These are phyloP conservation scores for Solanum hybrid DNA, from an alignment of 305 asterid species.

Conservation along the genomic window DNA sequence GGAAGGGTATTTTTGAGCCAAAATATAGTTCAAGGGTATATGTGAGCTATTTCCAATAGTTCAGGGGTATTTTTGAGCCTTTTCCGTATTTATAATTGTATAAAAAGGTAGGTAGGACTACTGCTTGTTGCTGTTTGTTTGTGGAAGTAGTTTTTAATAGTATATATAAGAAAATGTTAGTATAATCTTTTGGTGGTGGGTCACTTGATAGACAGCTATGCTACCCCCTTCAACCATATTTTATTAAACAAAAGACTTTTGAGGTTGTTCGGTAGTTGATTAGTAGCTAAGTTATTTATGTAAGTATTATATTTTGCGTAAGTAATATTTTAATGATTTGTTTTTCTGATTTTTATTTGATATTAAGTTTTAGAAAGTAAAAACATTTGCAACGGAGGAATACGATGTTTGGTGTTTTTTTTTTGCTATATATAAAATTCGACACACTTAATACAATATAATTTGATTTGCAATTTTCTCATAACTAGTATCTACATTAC, in stretches of 20 bases:
- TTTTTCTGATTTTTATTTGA: background rate
- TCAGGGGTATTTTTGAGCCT: too few species aligned
- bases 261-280: background rate
- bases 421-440: too few species aligned
- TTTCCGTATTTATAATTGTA: background rate
- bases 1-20: constrained; percentile 1
- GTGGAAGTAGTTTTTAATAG: background rate
- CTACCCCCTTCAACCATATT: background rate
- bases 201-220: constrained; percentile 9
- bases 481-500: background rate
- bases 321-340: background rate
- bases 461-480: background rate
- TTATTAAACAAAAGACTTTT: background rate
- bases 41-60: too few species aligned
- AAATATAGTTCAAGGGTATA: too few species aligned
- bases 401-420: background rate
- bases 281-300: background rate
- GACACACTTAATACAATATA: background rate
- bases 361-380: background rate
- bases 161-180: background rate
- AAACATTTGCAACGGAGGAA: background rate
- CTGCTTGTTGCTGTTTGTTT: background rate
- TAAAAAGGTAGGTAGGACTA: background rate
- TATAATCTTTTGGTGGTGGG: constrained; percentile 26
- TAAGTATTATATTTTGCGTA: background rate